Percentiles rank a stretch among this genome's conserved stretches.
phyloP scores from a whole-genome alignment of 305 asterid genomes.

The Fraxinus angustifolia region DNA sequence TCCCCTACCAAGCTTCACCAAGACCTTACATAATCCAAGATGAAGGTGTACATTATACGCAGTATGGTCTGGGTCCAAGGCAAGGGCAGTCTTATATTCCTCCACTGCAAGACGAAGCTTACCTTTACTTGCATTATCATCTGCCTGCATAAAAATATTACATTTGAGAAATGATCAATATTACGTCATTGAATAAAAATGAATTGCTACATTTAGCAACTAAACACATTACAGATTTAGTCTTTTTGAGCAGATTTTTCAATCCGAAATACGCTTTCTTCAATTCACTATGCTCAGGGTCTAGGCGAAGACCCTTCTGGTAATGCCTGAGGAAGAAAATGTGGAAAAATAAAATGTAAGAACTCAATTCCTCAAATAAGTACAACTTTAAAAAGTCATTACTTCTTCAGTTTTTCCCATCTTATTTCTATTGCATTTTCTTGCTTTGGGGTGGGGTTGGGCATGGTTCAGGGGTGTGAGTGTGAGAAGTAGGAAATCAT shows the following conservation, averaged over 20 bases:
- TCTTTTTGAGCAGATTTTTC: slow-evolving; percentile 82
- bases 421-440: slow-evolving; percentile 7
- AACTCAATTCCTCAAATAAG: background rate
- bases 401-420: background rate
- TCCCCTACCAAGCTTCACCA: slow-evolving; percentile 89
- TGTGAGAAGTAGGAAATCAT: slow-evolving; percentile 3
- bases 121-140: slow-evolving; percentile 79
- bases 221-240: slow-evolving; percentile 56
- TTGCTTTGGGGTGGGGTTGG: background rate
- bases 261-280: slow-evolving; percentile 92
- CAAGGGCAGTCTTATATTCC: slow-evolving; percentile 62
- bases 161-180: slow-evolving; percentile 5
- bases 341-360: background rate
- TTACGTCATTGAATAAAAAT: background rate
- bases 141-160: slow-evolving; percentile 59
- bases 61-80: slow-evolving; percentile 76
- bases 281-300: slow-evolving; percentile 88
- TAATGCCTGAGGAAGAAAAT: slow-evolving; percentile 61
- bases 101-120: slow-evolving; percentile 85
- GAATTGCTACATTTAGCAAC: background rate
- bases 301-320: slow-evolving; percentile 91
- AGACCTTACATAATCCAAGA: slow-evolving; percentile 81
- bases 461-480: background rate
- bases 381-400: background rate
- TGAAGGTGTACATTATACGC: slow-evolving; percentile 77